Evolutionary conservation across 768 basidiomycete genomes (phyloP).

Genomic region (Agaricus sinodeliciosus): DNA sequence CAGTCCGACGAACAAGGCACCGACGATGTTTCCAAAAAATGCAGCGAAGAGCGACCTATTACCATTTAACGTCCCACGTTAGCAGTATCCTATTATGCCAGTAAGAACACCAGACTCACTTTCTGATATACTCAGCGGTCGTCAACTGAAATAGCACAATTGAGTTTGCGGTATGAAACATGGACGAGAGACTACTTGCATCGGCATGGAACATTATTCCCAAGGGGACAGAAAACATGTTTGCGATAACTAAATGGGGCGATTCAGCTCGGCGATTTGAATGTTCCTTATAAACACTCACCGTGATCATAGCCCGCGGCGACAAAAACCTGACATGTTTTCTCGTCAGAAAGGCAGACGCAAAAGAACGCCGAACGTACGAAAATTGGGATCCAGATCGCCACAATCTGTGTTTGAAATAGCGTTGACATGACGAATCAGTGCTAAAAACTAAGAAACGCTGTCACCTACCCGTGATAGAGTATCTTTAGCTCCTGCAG

Average conservation of each 20-base stretch:
- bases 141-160: conserved; percentile 32
- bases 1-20: conserved; percentile 55
- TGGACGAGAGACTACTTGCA: conserved; percentile 28
- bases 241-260: conserved; percentile 48
- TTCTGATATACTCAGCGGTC: conserved; percentile 53
- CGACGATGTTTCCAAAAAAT: conserved; percentile 61
- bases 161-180: not conserved
- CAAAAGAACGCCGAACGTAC: conserved; percentile 23
- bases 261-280: not conserved
- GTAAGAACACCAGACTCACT: conserved; percentile 32
- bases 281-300: conserved; percentile 18
- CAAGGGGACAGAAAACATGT: conserved; percentile 70
- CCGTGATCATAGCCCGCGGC: conserved; percentile 69
- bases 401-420: conserved; percentile 35
- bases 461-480: conserved; percentile 47
- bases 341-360: not conserved
- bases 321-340: conserved; percentile 50
- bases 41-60: conserved; percentile 58
- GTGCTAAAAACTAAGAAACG: not conserved
- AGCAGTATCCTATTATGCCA: not conserved
- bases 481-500: conserved; percentile 58
- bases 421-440: not conserved
- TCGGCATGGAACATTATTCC: conserved; percentile 66
- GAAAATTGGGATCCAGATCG: conserved; percentile 73
- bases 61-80: not conserved